Conservation (phyloP, 768 basidiomycete species). For the Phylloporus scabripes region DNA sequence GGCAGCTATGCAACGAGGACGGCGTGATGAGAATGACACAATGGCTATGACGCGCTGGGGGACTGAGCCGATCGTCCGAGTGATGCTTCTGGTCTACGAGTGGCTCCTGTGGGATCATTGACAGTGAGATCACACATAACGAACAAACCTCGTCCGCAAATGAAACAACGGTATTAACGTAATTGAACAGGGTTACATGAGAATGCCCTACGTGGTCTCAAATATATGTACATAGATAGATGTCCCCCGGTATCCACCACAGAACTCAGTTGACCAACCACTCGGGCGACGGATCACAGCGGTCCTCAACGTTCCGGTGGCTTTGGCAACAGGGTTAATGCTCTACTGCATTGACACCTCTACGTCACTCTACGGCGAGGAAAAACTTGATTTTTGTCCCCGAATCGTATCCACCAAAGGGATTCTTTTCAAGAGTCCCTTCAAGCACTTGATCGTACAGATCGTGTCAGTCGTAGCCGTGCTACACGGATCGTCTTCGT, state of each 20-base stretch:
- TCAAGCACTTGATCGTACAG: neutral
- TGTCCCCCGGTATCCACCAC: neutral
- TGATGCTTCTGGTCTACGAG: neutral
- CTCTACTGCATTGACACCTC: neutral
- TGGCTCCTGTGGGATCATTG: neutral
- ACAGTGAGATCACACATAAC: neutral
- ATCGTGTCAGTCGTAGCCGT: neutral
- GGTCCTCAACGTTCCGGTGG: neutral
- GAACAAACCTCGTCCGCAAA: too few species aligned
- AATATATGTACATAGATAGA: neutral
- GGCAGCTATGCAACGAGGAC: too few species aligned
- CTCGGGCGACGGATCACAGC: neutral
- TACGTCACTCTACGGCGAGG: neutral
- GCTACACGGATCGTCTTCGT: neutral
- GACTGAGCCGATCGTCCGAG: neutral
- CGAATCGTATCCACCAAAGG: neutral
- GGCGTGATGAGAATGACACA: too few species aligned
- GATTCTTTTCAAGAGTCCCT: neutral
- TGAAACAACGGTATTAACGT: too few species aligned
- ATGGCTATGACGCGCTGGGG: too few species aligned
- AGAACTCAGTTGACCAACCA: neutral
- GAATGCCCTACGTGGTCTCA: neutral
- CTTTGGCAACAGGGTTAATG: neutral
- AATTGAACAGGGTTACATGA: too few species aligned
- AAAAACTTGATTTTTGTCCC: neutral